Evolutionary conservation across 352 stramenopile species (phyloP).

Genomic region (Aphanomyces euteiches): DNA sequence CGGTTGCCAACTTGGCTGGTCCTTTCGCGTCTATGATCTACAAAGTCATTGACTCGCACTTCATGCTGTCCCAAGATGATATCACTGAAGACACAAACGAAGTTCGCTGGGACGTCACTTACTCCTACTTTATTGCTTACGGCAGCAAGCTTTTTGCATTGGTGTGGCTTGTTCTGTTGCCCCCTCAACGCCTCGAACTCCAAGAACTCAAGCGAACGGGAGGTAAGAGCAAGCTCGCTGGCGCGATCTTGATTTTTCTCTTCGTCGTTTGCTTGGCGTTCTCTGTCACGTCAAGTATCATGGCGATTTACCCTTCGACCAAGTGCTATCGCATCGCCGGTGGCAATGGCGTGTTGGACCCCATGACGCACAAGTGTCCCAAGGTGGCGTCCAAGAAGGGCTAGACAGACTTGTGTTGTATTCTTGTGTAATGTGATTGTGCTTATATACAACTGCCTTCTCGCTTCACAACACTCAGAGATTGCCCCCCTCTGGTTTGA

Average conservation of each 20-base stretch:
- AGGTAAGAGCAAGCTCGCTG: constrained; percentile 36
- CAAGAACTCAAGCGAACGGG: constrained; percentile 43
- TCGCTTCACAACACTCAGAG: too few relatives aligned
- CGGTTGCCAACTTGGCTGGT: constrained; percentile 44
- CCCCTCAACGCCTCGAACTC: constrained; percentile 42
- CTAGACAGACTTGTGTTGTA: background rate
- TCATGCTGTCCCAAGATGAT: constrained; percentile 50
- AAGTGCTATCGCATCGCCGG: background rate
- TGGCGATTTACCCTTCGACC: constrained; percentile 4
- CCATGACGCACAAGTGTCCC: background rate
- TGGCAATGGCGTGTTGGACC: background rate
- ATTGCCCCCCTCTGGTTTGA: too few relatives aligned
- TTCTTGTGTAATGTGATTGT: background rate
- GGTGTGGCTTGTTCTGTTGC: constrained; percentile 40
- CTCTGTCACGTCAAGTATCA: constrained; percentile 5
- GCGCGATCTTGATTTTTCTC: background rate
- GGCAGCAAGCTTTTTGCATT: constrained; percentile 43
- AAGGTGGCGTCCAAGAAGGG: background rate
- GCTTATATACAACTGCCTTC: too few relatives aligned
- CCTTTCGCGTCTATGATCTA: constrained; percentile 48
- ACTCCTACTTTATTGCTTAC: constrained; percentile 53
- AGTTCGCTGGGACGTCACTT: constrained; percentile 50
- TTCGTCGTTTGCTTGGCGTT: background rate
- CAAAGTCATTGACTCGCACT: constrained; percentile 51
- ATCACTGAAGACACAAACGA: constrained; percentile 47